Percentiles rank a stretch among this genome's conserved stretches.
Conservation (phyloP, 2,329 filamentous ascomycete genomes). For the Aureobasidium subglaciale region DNA sequence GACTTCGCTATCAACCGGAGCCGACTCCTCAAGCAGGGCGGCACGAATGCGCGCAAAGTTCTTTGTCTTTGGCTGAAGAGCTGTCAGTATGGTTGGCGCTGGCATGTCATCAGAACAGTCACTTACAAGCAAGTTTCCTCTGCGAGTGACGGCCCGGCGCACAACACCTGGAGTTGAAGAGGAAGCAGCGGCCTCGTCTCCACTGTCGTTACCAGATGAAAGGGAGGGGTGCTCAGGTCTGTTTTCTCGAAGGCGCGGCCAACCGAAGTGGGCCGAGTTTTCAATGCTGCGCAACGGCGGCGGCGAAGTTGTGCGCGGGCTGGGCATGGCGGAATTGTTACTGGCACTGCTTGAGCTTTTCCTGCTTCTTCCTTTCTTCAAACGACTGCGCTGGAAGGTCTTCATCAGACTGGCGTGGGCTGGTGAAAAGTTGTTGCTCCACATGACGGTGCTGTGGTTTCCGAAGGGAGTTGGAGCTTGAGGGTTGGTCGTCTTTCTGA, state of each 20-base stretch:
- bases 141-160: conserved; percentile 71
- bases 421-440: conserved; percentile 60
- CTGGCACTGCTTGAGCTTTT: conserved; percentile 57
- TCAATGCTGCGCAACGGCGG: conserved; percentile 55
- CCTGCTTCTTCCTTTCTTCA: conserved; percentile 47
- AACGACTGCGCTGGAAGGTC: conserved; percentile 63
- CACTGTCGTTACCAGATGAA: conserved; percentile 69
- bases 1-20: conserved; percentile 81
- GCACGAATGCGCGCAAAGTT: conserved; percentile 90
- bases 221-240: conserved; percentile 85
- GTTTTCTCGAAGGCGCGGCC: conserved; percentile 57
- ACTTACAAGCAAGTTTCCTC: conserved; percentile 80
- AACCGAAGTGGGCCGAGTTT: conserved; percentile 33
- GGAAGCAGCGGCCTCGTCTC: conserved; percentile 53
- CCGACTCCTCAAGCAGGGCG: conserved; percentile 77
- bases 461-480: conserved; percentile 39
- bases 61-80: conserved; percentile 79
- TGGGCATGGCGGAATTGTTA: conserved; percentile 61
- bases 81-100: conserved; percentile 14
- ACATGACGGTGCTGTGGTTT: conserved; percentile 39
- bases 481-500: conserved; percentile 50
- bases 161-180: conserved; percentile 64
- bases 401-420: conserved; percentile 72
- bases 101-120: neutral
- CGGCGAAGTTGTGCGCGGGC: conserved; percentile 68